These are phyloP conservation scores for Barnettozyma californica DNA, from an alignment of 805 yeast genomes.

Conservation along the genomic window DNA sequence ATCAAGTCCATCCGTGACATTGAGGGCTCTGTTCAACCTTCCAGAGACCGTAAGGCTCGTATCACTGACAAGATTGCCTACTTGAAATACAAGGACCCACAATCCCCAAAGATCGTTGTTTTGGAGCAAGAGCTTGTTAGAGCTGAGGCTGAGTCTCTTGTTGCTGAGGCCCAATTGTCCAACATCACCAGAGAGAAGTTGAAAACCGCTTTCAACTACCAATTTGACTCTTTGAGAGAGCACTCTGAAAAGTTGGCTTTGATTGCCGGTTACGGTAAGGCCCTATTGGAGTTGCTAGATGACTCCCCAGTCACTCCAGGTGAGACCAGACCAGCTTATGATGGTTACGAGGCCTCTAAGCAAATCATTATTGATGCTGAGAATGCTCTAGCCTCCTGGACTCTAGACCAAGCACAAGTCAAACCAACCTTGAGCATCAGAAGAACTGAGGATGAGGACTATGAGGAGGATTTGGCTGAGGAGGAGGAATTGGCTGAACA, in stretches of 20 bases:
- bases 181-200: slow-evolving; percentile 97
- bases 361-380: slow-evolving; percentile 97
- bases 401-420: slow-evolving; percentile 90
- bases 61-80: slow-evolving; percentile 97
- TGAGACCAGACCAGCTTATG: slow-evolving; percentile 97
- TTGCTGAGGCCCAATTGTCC: slow-evolving; percentile 97
- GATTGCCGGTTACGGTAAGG: slow-evolving; percentile 99
- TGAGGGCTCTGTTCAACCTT: slow-evolving; percentile 96
- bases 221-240: slow-evolving; percentile 93
- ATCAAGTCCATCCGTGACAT: slow-evolving; percentile 92
- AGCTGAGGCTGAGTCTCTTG: slow-evolving; percentile 98
- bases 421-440: slow-evolving; percentile 68
- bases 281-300: slow-evolving; percentile 89
- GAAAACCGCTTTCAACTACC: slow-evolving; percentile 95
- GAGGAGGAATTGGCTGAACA: slow-evolving; percentile 31
- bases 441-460: slow-evolving; percentile 58
- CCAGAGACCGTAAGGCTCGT: slow-evolving; percentile 96
- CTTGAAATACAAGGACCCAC: slow-evolving; percentile 97
- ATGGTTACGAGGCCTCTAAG: slow-evolving; percentile 96
- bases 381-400: slow-evolving; percentile 93
- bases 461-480: slow-evolving; percentile 37
- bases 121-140: slow-evolving; percentile 98
- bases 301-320: slow-evolving; percentile 98
- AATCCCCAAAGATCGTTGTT: slow-evolving; percentile 90
- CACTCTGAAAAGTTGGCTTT: slow-evolving; percentile 93